Conservation (phyloP, 345 rosid species). For the Lepidium sativum region DNA sequence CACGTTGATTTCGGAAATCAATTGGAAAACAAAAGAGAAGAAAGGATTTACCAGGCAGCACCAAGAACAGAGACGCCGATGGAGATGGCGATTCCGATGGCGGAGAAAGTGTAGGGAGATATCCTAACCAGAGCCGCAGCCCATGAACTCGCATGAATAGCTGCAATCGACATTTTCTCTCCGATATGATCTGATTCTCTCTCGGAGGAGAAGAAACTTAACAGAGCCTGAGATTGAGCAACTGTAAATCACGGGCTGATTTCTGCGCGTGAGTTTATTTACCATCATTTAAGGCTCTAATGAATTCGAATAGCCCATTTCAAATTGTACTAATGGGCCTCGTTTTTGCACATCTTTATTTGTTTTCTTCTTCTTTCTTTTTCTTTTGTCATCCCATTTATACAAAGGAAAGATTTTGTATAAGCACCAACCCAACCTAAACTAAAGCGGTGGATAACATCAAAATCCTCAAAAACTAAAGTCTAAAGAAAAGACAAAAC, state of each 20-base stretch:
- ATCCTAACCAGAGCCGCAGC: slow-evolving; percentile 52
- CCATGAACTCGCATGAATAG: slow-evolving; percentile 59
- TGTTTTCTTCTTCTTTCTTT: too few relatives aligned
- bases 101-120: slow-evolving; percentile 89
- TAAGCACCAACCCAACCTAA: too few relatives aligned
- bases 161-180: slow-evolving; percentile 25
- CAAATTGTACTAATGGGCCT: neutral
- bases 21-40: neutral
- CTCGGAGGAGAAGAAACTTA: neutral
- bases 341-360: too few relatives aligned
- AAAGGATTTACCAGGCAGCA: slow-evolving; percentile 71
- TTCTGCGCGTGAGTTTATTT: neutral
- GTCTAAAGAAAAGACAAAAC: too few relatives aligned
- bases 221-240: neutral
- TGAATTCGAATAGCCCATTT: neutral
- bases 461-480: too few relatives aligned
- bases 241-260: neutral
- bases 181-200: neutral
- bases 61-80: slow-evolving; percentile 97
- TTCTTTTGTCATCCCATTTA: too few relatives aligned
- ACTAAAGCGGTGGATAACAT: too few relatives aligned
- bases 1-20: neutral
- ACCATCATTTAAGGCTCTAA: neutral
- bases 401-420: too few relatives aligned
- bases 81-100: slow-evolving; percentile 77